Evolutionary conservation across 345 rosid species (phyloP).

Genomic region (Eucalyptus marginata): DNA sequence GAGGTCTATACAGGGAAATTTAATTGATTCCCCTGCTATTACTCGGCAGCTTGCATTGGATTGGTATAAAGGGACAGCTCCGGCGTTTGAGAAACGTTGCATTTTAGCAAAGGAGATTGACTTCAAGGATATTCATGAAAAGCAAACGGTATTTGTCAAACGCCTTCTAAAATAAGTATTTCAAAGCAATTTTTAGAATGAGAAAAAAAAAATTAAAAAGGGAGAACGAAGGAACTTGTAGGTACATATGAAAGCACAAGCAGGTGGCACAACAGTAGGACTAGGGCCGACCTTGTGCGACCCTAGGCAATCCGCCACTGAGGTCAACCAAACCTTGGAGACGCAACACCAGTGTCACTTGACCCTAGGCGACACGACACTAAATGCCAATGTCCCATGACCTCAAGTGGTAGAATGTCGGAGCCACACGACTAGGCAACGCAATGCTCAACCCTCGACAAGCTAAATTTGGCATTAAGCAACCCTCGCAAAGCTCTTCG

Average conservation of each 20-base stretch:
- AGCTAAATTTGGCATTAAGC: too few species aligned
- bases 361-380: fast-evolving
- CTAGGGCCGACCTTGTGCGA: neutral
- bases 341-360: too few species aligned
- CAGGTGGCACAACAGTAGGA: neutral
- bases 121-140: neutral
- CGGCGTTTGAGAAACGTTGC: fast-evolving
- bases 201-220: too few species aligned
- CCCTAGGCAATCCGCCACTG: fast-evolving
- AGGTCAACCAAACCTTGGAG: neutral
- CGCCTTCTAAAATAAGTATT: too few species aligned
- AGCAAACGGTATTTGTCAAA: fast-evolving
- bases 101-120: neutral
- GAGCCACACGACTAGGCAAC: too few species aligned
- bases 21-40: fast-evolving
- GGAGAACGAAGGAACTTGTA: too few species aligned
- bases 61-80: fast-evolving
- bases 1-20: neutral
- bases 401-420: too few species aligned
- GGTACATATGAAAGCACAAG: neutral
- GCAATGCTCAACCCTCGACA: fast-evolving
- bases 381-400: too few species aligned
- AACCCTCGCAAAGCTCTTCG: fast-evolving
- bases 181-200: too few species aligned
- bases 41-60: fast-evolving